Percentiles rank a stretch among this genome's conserved stretches.
Evolutionary conservation across 1,284 basidiomycete genomes (phyloP).

Genomic region (Papiliotrema fonsecae): DNA sequence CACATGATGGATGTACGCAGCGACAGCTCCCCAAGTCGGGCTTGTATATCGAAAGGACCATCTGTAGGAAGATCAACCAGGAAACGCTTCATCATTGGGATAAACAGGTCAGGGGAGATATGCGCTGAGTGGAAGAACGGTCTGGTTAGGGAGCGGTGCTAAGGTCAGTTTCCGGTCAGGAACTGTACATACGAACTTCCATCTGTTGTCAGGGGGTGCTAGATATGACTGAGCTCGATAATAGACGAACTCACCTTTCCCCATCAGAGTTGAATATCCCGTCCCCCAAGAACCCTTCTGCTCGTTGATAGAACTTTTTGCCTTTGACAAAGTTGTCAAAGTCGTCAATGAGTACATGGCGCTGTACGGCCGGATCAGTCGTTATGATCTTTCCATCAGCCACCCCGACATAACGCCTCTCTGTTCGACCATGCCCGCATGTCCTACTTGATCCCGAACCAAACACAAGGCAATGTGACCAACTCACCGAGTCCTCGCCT

Average conservation of each 20-base stretch:
- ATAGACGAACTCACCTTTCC: conserved; percentile 22
- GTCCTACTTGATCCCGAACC: not conserved
- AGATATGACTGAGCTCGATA: too few relatives aligned
- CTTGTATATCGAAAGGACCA: conserved; percentile 28
- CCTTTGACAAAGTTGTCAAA: conserved; percentile 37
- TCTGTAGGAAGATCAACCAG: conserved; percentile 10
- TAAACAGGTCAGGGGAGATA: conserved; percentile 13
- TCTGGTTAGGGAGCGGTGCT: conserved; percentile 41
- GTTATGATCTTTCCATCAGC: conserved; percentile 23
- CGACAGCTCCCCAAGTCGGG: conserved; percentile 19
- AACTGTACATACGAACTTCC: conserved; percentile 36
- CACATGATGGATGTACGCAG: conserved; percentile 30
- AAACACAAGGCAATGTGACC: not conserved
- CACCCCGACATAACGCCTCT: not conserved
- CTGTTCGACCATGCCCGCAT: not conserved
- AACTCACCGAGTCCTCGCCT: conserved; percentile 36
- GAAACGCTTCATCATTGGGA: conserved; percentile 10
- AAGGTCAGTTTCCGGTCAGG: too few relatives aligned
- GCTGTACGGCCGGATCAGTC: conserved; percentile 26
- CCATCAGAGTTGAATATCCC: conserved; percentile 49
- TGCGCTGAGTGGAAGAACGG: conserved; percentile 43
- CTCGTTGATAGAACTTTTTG: conserved; percentile 42
- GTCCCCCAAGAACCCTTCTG: conserved; percentile 42
- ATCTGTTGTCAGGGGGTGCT: conserved; percentile 12
- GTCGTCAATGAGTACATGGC: conserved; percentile 28